These are phyloP conservation scores for Alloteropsis angusta DNA, from an alignment of 202 grass and related monocot species.

Conservation along the genomic window DNA sequence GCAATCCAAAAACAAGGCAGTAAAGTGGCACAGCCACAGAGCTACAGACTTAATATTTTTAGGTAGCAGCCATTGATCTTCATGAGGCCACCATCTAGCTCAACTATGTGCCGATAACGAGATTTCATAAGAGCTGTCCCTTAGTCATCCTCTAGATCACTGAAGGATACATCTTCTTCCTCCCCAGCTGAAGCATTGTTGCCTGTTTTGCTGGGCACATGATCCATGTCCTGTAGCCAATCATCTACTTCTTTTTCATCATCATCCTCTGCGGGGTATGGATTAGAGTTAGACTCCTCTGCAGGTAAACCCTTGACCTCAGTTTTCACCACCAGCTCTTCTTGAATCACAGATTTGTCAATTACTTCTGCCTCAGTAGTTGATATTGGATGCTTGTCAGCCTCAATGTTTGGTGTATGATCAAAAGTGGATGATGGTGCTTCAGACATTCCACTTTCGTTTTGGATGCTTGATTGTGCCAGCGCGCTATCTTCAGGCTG, in stretches of 20 bases:
- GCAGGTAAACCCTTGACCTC: slow-evolving; percentile 4
- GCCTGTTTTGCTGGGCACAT: slow-evolving; percentile 22
- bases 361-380: slow-evolving; percentile 39
- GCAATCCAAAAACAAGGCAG: neutral
- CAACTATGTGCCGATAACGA: neutral
- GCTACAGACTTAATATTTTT: neutral
- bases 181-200: slow-evolving; percentile 1
- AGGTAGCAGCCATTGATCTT: neutral
- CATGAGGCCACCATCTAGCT: neutral
- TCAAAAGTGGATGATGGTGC: slow-evolving; percentile 12
- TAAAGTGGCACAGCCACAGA: neutral
- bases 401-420: slow-evolving; percentile 14
- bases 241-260: slow-evolving; percentile 53
- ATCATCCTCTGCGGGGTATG: neutral
- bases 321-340: slow-evolving; percentile 45
- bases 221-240: slow-evolving; percentile 46
- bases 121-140: neutral
- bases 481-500: slow-evolving; percentile 18
- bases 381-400: slow-evolving; percentile 54
- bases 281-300: slow-evolving; percentile 8
- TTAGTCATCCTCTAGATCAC: slow-evolving; percentile 66
- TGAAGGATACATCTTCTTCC: slow-evolving; percentile 67
- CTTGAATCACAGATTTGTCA: slow-evolving; percentile 77
- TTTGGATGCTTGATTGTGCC: slow-evolving; percentile 14
- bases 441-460: slow-evolving; percentile 13